Conservation (phyloP, 176 grass and related monocot species). For the Stipa capillata region DNA sequence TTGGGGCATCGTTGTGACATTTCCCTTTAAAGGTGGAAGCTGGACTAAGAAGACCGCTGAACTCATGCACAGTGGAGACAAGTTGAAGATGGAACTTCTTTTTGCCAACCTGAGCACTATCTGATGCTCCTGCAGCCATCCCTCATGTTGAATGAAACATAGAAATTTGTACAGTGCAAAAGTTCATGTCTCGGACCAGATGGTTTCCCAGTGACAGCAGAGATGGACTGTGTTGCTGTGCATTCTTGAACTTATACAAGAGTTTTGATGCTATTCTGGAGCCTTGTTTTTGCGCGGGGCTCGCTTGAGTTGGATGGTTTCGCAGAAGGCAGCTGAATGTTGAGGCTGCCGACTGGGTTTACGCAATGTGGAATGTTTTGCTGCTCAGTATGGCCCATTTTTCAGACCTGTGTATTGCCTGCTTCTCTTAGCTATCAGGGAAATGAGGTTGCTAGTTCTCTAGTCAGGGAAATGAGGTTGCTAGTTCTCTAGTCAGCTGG, state of each 20-base stretch:
- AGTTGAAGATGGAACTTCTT: not conserved
- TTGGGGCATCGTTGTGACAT: not conserved
- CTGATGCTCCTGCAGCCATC: not conserved
- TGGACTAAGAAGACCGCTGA: conserved; percentile 55
- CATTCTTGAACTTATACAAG: conserved; percentile 4
- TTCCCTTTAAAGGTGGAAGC: conserved; percentile 34
- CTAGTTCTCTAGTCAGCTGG: not conserved
- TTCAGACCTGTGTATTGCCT: not conserved
- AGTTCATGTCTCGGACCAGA: not conserved
- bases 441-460: not conserved
- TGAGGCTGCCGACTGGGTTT: not conserved
- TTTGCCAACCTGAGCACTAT: not conserved
- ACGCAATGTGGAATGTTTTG: not conserved
- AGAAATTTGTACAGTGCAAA: conserved; percentile 26
- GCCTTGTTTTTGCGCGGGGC: not conserved
- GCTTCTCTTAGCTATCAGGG: not conserved
- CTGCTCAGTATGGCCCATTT: conserved; percentile 2
- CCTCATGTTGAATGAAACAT: conserved; percentile 22
- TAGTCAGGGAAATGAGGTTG: not conserved
- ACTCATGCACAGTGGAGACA: conserved; percentile 8
- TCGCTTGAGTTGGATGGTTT: not conserved
- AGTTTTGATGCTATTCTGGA: conserved; percentile 7
- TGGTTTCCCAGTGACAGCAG: not conserved
- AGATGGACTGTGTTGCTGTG: not conserved
- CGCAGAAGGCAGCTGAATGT: not conserved